Evolutionary conservation across 176 grass and related monocot genomes (phyloP).

Genomic region (Tillandsia leiboldiana): DNA sequence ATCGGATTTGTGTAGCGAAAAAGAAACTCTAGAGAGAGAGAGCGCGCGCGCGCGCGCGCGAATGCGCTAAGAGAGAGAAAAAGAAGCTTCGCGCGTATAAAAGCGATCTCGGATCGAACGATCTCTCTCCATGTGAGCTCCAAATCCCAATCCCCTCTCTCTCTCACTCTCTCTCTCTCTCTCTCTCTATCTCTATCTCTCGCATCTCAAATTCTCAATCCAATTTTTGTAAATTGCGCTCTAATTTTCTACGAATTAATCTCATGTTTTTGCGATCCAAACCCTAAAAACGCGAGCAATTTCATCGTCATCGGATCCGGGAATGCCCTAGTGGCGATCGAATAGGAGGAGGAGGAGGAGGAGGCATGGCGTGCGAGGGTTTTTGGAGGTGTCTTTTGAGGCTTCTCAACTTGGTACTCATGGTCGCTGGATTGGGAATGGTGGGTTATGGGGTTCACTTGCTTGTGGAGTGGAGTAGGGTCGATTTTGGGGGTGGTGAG

Average conservation of each 20-base stretch:
- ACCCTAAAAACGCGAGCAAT: neutral
- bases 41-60: neutral
- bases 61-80: neutral
- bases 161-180: neutral
- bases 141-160: neutral
- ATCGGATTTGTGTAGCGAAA: too few species aligned
- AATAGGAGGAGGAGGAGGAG: neutral
- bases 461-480: constrained; percentile 56
- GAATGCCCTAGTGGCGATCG: neutral
- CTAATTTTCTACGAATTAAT: neutral
- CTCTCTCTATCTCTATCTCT: neutral
- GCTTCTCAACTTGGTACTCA: constrained; percentile 64
- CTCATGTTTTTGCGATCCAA: neutral
- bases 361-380: constrained; percentile 52
- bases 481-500: constrained; percentile 10
- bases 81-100: too few species aligned
- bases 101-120: too few species aligned
- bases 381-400: constrained; percentile 67
- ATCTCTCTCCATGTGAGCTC: neutral
- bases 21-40: too few species aligned
- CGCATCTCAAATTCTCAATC: neutral
- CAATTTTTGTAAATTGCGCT: neutral
- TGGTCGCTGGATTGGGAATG: constrained; percentile 57
- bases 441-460: constrained; percentile 65
- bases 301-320: neutral